Evolutionary conservation across 257 asterid species (phyloP), one percentile per base, ranked within the genome.

Genomic region (Capsicum rhomboideum): DNA sequence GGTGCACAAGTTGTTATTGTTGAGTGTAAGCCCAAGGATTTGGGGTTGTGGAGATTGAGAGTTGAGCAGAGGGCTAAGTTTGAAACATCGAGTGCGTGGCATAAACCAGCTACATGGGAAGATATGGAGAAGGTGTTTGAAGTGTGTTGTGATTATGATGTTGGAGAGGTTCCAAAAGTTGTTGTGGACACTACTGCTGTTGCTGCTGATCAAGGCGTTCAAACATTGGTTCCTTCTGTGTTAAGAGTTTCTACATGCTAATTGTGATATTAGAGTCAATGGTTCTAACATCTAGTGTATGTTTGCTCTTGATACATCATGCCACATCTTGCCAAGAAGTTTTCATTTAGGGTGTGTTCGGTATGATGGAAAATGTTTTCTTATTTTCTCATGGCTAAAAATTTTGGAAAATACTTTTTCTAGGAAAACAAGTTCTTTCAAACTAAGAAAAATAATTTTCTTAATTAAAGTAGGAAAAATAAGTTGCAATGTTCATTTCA

Each of bases 141-240:
- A 58, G 91, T 88, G 34, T 93, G 97, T 77, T 93, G 96, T 93
- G 96, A 94, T 53, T 94, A 94, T 87, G 94, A 92, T 46, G 89
- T 90, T 52, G 95, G 91, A 6, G 89, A 84, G n/a, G 94, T 94
- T 81, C 87, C 91, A 17, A 92, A 86, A 85, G 80, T 91, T 37
- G 93, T 87, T 58, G 66, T 92, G 91, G 95, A 93, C 77, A 93
- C 98, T 6, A 92, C 95, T 2, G 85, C 89, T 11, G 11, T 50
- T 29, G 72, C n/a, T 28, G n/a, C 17, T 67, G 23, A 34, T 67
- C 72, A 89, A 58, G 83, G 69, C 72, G 77, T 86, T 40, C 88
- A 52, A 8, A 87, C 86, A 40, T 17, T 90, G 87, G 92, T 89
- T 78, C 79, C 85, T 5, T 79, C 81, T 61, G 92, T 87, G 18